A percentile compares a stretch with the other conserved stretches of the same genome.
These are phyloP conservation scores for Jaltomata sinuosa DNA, from an alignment of 257 asterid genomes.

Conservation along the genomic window DNA sequence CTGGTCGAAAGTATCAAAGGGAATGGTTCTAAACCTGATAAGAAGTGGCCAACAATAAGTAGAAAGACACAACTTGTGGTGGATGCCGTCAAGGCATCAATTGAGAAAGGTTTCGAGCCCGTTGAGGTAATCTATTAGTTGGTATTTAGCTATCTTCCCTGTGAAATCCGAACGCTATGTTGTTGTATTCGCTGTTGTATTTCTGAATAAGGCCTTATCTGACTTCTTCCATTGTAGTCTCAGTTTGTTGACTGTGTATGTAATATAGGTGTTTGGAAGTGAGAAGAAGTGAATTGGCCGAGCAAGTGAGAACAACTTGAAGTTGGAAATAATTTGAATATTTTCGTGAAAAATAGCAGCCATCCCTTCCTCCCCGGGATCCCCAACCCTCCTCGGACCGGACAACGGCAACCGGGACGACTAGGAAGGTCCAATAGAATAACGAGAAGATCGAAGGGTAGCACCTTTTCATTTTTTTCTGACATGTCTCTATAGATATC, in stretches of 20 bases:
- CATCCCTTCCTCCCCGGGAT: not conserved
- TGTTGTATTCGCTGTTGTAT: not conserved
- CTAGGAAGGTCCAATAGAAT: too few species aligned
- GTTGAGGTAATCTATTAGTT: constrained; percentile 26
- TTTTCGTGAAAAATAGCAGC: too few species aligned
- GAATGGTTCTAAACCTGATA: constrained; percentile 40
- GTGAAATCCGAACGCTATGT: not conserved
- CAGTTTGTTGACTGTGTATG: not conserved
- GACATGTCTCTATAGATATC: too few species aligned
- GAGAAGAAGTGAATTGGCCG: not conserved
- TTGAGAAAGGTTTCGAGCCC: constrained; percentile 41
- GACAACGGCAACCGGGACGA: too few species aligned
- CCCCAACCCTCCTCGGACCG: too few species aligned
- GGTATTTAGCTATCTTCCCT: too few species aligned
- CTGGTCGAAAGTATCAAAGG: constrained; percentile 29
- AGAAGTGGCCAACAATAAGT: constrained; percentile 50
- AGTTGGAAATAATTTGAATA: too few species aligned
- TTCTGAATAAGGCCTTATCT: not conserved
- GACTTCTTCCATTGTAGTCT: not conserved
- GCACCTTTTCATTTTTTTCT: too few species aligned
- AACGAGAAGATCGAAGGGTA: too few species aligned
- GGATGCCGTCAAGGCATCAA: constrained; percentile 66
- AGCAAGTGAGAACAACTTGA: not conserved
- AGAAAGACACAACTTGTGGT: constrained; percentile 62
- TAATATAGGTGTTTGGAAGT: not conserved